These are phyloP conservation scores for Lophiostoma macrostomum DNA, from an alignment of 495 filamentous ascomycete genomes.

Conservation along the genomic window DNA sequence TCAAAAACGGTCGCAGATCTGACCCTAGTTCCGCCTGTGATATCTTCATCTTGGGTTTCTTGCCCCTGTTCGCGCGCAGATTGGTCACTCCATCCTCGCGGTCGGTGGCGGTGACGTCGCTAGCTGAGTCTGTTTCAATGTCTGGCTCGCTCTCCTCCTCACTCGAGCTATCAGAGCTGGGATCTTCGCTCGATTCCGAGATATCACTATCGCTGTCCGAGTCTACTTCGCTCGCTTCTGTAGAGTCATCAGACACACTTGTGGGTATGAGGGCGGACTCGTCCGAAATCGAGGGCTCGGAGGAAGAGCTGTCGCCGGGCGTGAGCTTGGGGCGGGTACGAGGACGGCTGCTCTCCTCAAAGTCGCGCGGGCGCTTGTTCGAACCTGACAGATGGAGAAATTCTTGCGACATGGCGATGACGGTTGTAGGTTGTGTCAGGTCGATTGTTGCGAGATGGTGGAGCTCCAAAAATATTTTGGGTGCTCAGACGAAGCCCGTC, in stretches of 20 bases:
- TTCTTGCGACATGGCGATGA: no score
- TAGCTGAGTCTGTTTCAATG: constrained; percentile 14
- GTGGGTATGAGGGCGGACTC: constrained; percentile 23
- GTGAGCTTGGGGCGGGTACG: constrained; percentile 7
- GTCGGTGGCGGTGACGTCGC: no score
- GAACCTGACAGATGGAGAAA: no score
- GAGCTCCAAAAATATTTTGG: no score
- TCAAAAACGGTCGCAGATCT: constrained; percentile 20
- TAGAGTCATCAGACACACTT: constrained; percentile 2
- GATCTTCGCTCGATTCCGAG: constrained; percentile 20
- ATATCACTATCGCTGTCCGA: constrained; percentile 16
- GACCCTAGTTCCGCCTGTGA: neutral
- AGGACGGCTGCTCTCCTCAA: no score
- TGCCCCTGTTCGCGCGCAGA: constrained; percentile 11
- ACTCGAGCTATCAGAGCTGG: constrained; percentile 15
- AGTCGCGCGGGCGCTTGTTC: no score
- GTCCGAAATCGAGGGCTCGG: constrained; percentile 22
- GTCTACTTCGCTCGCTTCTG: constrained; percentile 16
- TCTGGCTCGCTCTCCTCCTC: constrained; percentile 24
- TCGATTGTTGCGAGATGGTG: no score
- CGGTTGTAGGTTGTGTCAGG: no score
- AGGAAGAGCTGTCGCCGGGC: constrained; percentile 3
- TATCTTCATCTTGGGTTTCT: constrained; percentile 30
- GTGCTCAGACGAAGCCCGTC: no score
- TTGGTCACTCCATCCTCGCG: constrained; percentile 19